phyloP scores from a whole-genome alignment of 2,329 filamentous ascomycete genomes.

The Amauroascus verrucosus region DNA sequence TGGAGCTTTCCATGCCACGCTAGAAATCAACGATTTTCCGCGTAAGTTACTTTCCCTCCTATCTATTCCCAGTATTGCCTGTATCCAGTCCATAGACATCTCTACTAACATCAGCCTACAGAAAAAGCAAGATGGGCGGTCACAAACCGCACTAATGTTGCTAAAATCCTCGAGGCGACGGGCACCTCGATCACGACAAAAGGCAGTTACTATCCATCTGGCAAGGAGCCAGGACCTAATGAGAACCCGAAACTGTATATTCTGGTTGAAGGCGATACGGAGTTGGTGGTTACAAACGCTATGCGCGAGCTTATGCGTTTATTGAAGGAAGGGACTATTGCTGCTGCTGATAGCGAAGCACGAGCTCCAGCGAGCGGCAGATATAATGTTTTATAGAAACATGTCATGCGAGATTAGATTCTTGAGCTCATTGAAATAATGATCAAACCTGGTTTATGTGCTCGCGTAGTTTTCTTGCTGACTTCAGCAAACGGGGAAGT shows the following conservation, averaged over 20 bases:
- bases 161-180: constrained; percentile 91
- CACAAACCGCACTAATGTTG: constrained; percentile 95
- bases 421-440: background rate
- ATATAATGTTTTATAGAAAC: constrained; percentile 65
- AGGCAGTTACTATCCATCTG: constrained; percentile 74
- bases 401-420: background rate
- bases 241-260: constrained; percentile 94
- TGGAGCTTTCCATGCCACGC: constrained; percentile 87
- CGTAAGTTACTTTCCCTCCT: constrained; percentile 38
- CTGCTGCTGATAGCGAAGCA: constrained; percentile 75
- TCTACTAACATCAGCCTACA: constrained; percentile 22
- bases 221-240: constrained; percentile 65
- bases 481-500: too few relatives aligned
- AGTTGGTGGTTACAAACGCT: constrained; percentile 79
- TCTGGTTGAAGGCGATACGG: constrained; percentile 92
- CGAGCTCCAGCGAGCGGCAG: constrained; percentile 67
- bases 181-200: constrained; percentile 97
- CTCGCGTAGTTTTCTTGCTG: too few relatives aligned
- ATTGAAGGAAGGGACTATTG: constrained; percentile 80
- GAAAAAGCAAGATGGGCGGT: constrained; percentile 96
- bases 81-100: constrained; percentile 1
- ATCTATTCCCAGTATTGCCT: background rate
- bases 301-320: constrained; percentile 82
- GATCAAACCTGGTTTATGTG: background rate
- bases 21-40: constrained; percentile 99